These are phyloP conservation scores for Dichotomopilus funicola DNA, from an alignment of 2,329 filamentous ascomycete species.

Conservation along the genomic window DNA sequence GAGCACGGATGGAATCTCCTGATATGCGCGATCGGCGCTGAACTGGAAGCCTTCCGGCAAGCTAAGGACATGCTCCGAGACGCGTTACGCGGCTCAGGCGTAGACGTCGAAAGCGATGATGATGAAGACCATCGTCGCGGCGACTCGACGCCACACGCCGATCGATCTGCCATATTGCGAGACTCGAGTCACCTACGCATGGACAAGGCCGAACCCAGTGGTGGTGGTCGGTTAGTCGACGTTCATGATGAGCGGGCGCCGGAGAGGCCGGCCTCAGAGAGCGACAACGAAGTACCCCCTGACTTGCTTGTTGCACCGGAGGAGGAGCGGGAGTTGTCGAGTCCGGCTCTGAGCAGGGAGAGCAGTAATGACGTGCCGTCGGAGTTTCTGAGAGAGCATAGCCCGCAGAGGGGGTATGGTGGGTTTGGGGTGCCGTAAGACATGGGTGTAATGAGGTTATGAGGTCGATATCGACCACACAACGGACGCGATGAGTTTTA, in stretches of 20 bases:
- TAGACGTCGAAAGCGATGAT: constrained; percentile 17
- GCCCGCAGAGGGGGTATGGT: not conserved
- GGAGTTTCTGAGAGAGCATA: constrained; percentile 46
- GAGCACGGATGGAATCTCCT: constrained; percentile 65
- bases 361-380: constrained; percentile 42
- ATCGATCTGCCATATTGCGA: constrained; percentile 15
- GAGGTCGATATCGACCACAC: not conserved
- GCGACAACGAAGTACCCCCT: constrained; percentile 42
- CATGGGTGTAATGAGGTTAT: not conserved
- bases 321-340: constrained; percentile 6
- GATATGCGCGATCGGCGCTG: constrained; percentile 68
- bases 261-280: constrained; percentile 16
- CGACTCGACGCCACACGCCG: constrained; percentile 18
- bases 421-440: not conserved
- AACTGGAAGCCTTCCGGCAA: constrained; percentile 31
- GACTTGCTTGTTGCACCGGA: constrained; percentile 46
- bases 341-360: constrained; percentile 11
- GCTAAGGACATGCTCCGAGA: constrained; percentile 28
- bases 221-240: constrained; percentile 28
- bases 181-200: not conserved
- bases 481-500: not conserved
- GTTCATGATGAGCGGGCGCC: constrained; percentile 26
- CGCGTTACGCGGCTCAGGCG: constrained; percentile 28
- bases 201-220: not conserved
- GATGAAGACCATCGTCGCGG: not conserved